Evolutionary conservation across 2,329 filamentous ascomycete genomes (phyloP).

Genomic region (Colletotrichum karsti): DNA sequence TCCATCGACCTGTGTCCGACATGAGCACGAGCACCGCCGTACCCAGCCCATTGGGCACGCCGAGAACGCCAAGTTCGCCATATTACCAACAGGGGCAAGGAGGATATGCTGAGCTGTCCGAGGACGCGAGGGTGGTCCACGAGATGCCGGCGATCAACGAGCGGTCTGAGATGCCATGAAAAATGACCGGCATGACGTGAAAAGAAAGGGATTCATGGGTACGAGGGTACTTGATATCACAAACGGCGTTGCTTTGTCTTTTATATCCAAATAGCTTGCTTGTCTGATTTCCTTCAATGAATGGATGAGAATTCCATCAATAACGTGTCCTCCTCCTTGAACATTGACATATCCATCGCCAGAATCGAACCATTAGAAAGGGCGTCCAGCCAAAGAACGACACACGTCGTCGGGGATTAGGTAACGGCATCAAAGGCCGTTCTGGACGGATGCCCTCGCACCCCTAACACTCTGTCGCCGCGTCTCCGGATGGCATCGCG

Average conservation of each 20-base stretch:
- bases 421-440: too few relatives aligned
- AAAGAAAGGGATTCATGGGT: neutral
- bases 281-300: too few relatives aligned
- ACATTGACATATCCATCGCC: too few relatives aligned
- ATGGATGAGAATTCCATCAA: neutral
- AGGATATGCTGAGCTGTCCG: neutral
- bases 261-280: neutral
- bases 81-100: neutral
- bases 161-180: neutral
- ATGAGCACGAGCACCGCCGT: neutral
- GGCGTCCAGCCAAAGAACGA: too few relatives aligned
- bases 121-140: neutral
- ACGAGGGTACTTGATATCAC: neutral
- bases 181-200: neutral
- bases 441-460: neutral
- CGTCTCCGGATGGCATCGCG: constrained; percentile 60
- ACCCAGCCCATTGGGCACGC: constrained; percentile 10
- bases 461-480: constrained; percentile 38
- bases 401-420: too few relatives aligned
- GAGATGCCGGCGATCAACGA: constrained; percentile 22
- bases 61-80: neutral
- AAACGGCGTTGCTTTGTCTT: neutral
- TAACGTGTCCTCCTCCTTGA: too few relatives aligned
- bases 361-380: too few relatives aligned
- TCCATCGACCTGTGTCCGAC: neutral